Conservation (phyloP, 1,284 basidiomycete genomes). For the Cryptococcus neoformans region DNA sequence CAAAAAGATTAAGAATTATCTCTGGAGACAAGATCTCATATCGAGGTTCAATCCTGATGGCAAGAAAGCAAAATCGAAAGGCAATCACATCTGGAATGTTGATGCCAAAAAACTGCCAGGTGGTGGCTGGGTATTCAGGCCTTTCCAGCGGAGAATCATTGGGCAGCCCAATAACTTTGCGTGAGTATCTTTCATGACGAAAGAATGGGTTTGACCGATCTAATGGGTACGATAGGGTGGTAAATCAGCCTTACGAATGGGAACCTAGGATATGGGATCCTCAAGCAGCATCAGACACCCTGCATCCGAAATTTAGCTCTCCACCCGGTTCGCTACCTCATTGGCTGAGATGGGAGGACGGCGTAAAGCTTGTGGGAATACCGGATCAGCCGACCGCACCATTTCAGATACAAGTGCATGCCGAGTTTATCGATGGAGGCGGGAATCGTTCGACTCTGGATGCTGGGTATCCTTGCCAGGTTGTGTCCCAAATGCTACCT, state of each 20-base stretch:
- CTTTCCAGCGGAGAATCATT: conserved; percentile 82
- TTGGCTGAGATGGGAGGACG: conserved; percentile 87
- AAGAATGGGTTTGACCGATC: not conserved
- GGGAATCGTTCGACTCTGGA: conserved; percentile 25
- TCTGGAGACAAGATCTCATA: conserved; percentile 90
- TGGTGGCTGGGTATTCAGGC: conserved; percentile 84
- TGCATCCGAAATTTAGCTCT: conserved; percentile 73
- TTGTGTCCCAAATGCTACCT: conserved; percentile 17
- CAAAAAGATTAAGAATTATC: conserved; percentile 86
- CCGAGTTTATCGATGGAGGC: conserved; percentile 37
- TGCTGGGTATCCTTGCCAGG: conserved; percentile 33
- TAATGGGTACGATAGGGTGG: conserved; percentile 32
- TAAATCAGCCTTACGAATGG: conserved; percentile 86
- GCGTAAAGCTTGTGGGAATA: conserved; percentile 47
- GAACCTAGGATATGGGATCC: conserved; percentile 96
- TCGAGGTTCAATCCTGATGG: conserved; percentile 98
- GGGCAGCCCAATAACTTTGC: conserved; percentile 76
- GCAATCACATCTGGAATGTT: conserved; percentile 99
- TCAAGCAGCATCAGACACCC: conserved; percentile 74
- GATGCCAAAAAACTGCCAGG: conserved; percentile 81
- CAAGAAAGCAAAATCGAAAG: conserved; percentile 99
- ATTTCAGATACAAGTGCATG: conserved; percentile 25
- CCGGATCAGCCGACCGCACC: conserved; percentile 28
- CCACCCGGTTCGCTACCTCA: conserved; percentile 66
- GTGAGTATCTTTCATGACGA: conserved; percentile 26